Evolutionary conservation across 306 rosid species (phyloP), one percentile per base, ranked within the genome.

Genomic region (Rosa persica): DNA sequence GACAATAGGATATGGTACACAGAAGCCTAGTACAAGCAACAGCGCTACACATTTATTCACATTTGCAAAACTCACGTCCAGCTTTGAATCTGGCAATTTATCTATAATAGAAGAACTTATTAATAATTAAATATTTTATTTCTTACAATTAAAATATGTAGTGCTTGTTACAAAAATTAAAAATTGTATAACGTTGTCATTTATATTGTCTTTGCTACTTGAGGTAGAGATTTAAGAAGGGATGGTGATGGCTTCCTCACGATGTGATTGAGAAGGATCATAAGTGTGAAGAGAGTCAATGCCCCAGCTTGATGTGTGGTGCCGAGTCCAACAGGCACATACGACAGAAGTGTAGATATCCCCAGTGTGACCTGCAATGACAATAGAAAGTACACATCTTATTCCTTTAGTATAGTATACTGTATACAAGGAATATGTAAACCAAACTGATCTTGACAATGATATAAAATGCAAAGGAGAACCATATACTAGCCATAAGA

Each of bases 291-390:
- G 66, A 93, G 96, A 5, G 95, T 90, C 81, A 93, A 87, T 75
- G 97, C 98, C 22, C 98, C 97, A 5, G 97, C 95, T 76, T 93
- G 98, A 89, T 91, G 97, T 23, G 95, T 93, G 16, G 91, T 84
- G 51, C 97, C 97, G 27, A 93, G 89, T n/a, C 90, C 90, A 68
- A 89, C 95, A 54, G 95, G 96, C 36, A 93, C 98, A 75, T 91
- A 93, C 0, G 96, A 91, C 47, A 93, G 86, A 73, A 91, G 97
- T 6, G 98, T 93, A 0, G 96, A 83, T 64, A 93, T 46, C 60
- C 98, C 97, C 64, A 91, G 83, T 2, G 96, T 89, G 46, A 90
- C 98, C 98, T 93, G 90, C 17, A 69, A 19, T 52, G 23, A 52
- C 8, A 17, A 19, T 1, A 52, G 9, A 52, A 17, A 19, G 9